Conservation (phyloP, 176 grass and related monocot genomes). For the Juncus effusus region DNA sequence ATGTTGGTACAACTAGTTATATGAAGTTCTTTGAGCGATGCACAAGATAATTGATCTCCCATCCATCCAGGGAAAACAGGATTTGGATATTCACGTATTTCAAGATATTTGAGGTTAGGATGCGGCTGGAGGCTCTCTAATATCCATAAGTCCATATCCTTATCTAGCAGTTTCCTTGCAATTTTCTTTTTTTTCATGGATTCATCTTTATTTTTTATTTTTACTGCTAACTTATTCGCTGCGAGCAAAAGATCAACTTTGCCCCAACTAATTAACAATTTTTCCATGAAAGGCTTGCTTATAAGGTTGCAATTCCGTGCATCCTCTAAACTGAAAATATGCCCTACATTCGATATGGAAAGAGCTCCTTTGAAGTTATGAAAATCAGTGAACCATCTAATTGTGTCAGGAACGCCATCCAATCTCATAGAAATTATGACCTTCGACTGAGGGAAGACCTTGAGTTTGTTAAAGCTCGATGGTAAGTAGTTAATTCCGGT, state of each 20-base stretch:
- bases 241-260: not conserved
- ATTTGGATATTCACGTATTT: conserved; percentile 11
- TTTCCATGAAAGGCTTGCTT: conserved; percentile 10
- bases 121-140: conserved; percentile 24
- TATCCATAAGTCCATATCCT: not conserved
- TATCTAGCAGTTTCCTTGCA: not conserved
- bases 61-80: conserved; percentile 24
- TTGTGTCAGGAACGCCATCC: not conserved
- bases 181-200: not conserved
- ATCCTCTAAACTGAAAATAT: conserved; percentile 4
- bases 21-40: conserved; percentile 5
- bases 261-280: conserved; percentile 4
- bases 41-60: conserved; percentile 21
- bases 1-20: not conserved
- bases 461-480: conserved; percentile 7
- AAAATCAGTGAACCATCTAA: conserved; percentile 20
- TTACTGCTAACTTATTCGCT: conserved; percentile 5
- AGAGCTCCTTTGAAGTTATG: conserved; percentile 23
- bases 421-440: not conserved
- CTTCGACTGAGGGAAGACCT: not conserved
- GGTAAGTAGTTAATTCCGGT: not conserved
- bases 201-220: not conserved
- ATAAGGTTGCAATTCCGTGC: not conserved
- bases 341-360: conserved; percentile 10
- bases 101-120: conserved; percentile 17